Conservation (phyloP, 345 rosid genomes). For the Citropsis articulata region DNA sequence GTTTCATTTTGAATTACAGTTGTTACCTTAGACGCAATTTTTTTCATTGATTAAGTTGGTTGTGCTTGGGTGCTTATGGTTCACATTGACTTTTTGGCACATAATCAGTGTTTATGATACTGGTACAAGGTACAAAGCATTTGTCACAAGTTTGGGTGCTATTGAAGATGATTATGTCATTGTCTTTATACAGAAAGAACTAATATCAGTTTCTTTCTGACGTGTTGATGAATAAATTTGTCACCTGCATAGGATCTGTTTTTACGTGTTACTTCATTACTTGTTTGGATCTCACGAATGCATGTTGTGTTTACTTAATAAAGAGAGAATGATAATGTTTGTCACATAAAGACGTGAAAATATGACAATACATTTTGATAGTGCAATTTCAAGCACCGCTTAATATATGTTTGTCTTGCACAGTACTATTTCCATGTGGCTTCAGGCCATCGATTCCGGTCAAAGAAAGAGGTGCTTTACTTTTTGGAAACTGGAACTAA, state of each 20-base stretch:
- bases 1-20: neutral
- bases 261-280: neutral
- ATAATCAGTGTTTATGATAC: neutral
- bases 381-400: neutral
- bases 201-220: neutral
- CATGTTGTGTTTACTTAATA: neutral
- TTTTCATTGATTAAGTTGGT: neutral
- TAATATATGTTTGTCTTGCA: constrained; percentile 4
- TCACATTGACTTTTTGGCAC: neutral
- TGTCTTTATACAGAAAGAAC: neutral
- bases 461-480: constrained; percentile 46
- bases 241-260: neutral
- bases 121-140: neutral
- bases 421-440: constrained; percentile 45
- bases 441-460: constrained; percentile 37
- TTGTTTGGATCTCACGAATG: neutral
- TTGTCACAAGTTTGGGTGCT: neutral
- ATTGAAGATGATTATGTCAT: neutral
- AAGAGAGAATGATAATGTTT: neutral
- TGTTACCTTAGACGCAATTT: neutral
- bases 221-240: neutral
- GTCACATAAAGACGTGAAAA: neutral
- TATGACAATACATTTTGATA: neutral
- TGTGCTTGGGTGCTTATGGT: neutral
- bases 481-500: constrained; percentile 42